Conservation (phyloP, 2,329 filamentous ascomycete genomes). For the Monascus ruber region DNA sequence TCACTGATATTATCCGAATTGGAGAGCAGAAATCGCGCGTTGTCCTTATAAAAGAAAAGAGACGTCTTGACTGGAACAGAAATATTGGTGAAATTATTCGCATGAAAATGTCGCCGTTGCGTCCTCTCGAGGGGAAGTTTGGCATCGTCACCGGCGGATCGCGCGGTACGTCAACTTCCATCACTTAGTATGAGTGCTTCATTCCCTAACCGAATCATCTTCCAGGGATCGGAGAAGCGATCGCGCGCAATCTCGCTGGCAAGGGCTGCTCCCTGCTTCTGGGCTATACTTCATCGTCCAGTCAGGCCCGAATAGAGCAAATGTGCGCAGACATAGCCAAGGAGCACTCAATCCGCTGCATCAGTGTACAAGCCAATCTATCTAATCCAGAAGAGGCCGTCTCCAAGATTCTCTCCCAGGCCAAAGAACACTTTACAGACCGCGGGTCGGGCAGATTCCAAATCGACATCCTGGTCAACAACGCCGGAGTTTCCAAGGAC, state of each 20-base stretch:
- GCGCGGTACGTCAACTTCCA: constrained; percentile 44
- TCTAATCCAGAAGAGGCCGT: constrained; percentile 49
- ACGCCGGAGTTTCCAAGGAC: constrained; percentile 54
- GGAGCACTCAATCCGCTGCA: constrained; percentile 48
- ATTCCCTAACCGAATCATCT: no score
- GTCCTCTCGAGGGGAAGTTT: constrained; percentile 58
- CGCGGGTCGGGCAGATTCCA: constrained; percentile 41
- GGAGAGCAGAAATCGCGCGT: no score
- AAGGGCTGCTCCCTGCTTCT: constrained; percentile 60
- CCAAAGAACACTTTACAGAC: constrained; percentile 46
- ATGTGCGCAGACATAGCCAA: constrained; percentile 46
- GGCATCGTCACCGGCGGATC: constrained; percentile 71
- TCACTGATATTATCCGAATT: no score
- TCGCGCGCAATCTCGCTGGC: constrained; percentile 58
- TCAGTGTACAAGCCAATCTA: constrained; percentile 61
- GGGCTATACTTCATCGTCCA: constrained; percentile 59
- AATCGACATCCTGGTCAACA: constrained; percentile 80
- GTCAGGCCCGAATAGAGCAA: constrained; percentile 39
- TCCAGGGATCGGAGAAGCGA: constrained; percentile 61
- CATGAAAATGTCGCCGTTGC: constrained; percentile 7
- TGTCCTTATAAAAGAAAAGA: background rate
- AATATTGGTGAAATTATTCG: background rate
- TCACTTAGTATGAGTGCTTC: background rate
- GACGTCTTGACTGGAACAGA: background rate
- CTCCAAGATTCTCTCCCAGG: constrained; percentile 44